Evolutionary conservation across 257 asterid species (phyloP), one percentile per base, ranked within the genome.

Genomic region (Verbascum thapsus): DNA sequence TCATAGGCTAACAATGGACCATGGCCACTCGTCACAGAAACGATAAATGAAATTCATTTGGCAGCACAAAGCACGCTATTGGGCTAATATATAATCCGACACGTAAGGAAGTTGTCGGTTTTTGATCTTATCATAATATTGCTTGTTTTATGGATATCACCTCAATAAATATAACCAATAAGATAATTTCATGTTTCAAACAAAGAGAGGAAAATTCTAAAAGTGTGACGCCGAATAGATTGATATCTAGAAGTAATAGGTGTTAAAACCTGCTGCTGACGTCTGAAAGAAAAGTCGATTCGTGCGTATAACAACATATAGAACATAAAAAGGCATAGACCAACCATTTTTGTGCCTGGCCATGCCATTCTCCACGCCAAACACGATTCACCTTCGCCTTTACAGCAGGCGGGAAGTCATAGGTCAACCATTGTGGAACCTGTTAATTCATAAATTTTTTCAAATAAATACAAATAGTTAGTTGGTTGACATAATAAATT

Each of bases 301-400:
- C 53, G 6, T 5, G 53, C 37, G 16, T 48, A 3, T 58, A 15
- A 18, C 22, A 26, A 18, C 22, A 20, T 22, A 62, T 17, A 19
- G 20, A 42, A 54, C 49, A 60, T 34, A 5, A 41, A 15, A 19
- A 34, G 53, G 32, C 49, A 41, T 37, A 26, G 5, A 74, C 94
- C 67, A 48, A 92, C 97, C 97, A 92, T 77, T 92, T 92, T 48
- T 89, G 97, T 43, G 97, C 96, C 79, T 92, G 99, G 2, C 99
- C 99, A 48, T 89, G 99, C 99, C 97, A 89, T 82, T 92, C 97
- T 70, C 99, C 99, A 32, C 96, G 84, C 99, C 99, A 92, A 22
- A 92, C 90, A 54, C 97, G 97, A 64, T 83, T 92, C 66, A 92
- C 97, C 82, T 89, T 92, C 7, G 97, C 94, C 80, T 89, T 92